Conservation (phyloP, 2,329 filamentous ascomycete genomes). For the Penicillium verrucosum region DNA sequence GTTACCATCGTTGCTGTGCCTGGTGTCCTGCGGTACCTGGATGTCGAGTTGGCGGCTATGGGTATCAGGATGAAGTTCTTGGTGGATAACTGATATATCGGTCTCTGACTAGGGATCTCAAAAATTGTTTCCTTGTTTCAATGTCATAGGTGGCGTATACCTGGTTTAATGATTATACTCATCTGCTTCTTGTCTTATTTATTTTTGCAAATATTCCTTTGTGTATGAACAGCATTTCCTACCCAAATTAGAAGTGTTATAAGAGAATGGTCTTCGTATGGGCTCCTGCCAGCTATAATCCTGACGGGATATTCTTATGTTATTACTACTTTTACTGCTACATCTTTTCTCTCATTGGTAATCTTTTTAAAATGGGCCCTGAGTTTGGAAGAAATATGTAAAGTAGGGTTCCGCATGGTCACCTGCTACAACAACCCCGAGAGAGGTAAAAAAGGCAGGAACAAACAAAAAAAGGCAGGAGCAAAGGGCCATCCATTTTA, state of each 20-base stretch:
- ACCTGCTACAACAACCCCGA: background rate
- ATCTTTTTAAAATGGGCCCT: no score
- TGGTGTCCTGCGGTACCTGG: constrained; percentile 85
- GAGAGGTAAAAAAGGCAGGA: background rate
- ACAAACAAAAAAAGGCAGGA: background rate
- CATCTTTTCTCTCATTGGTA: background rate
- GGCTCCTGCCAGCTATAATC: background rate
- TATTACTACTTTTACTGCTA: constrained; percentile 9
- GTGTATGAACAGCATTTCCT: constrained; percentile 1
- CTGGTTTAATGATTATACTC: constrained; percentile 15
- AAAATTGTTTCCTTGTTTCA: constrained; percentile 17
- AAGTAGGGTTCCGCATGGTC: background rate
- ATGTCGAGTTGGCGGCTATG: constrained; percentile 95
- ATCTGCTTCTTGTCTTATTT: constrained; percentile 12
- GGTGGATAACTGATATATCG: constrained; percentile 51
- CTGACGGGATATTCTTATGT: constrained; percentile 21
- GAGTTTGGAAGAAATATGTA: background rate
- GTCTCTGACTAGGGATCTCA: constrained; percentile 1
- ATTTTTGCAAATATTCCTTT: constrained; percentile 9
- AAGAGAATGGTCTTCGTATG: background rate
- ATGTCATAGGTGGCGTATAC: constrained; percentile 28
- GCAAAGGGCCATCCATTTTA: no score
- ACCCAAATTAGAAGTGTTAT: constrained; percentile 1
- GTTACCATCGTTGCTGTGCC: constrained; percentile 90
- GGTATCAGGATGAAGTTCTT: constrained; percentile 92